Evolutionary conservation across 495 filamentous ascomycete genomes (phyloP).

Genomic region (Recurvomyces mirabilis): DNA sequence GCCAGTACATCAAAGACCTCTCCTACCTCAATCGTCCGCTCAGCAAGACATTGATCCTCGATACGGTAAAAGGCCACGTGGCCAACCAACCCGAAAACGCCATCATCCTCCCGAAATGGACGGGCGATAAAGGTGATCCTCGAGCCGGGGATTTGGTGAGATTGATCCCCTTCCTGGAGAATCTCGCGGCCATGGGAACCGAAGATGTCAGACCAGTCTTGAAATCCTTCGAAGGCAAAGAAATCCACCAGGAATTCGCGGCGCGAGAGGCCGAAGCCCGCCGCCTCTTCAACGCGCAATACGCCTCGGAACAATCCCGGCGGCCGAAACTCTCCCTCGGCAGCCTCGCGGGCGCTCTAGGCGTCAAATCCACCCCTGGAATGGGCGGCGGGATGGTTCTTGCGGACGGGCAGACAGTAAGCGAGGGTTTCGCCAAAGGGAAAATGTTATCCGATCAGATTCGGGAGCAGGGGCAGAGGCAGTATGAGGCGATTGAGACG

Average conservation of each 20-base stretch:
- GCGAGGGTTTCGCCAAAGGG: constrained; percentile 67
- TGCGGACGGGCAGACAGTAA: constrained; percentile 52
- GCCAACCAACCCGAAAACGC: constrained; percentile 85
- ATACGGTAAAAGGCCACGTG: constrained; percentile 71
- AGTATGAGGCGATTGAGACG: constrained; percentile 77
- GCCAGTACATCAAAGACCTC: constrained; percentile 95
- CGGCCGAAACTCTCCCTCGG: constrained; percentile 43
- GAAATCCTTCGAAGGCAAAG: constrained; percentile 73
- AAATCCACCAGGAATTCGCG: constrained; percentile 81
- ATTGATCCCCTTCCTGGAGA: constrained; percentile 91
- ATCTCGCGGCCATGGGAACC: constrained; percentile 84
- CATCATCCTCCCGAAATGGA: constrained; percentile 83
- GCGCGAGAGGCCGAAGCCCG: constrained; percentile 75
- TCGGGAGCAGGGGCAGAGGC: constrained; percentile 77
- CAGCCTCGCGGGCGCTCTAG: constrained; percentile 54
- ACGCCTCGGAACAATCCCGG: constrained; percentile 61
- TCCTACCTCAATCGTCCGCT: constrained; percentile 92
- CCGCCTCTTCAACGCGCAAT: constrained; percentile 63
- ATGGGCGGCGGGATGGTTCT: constrained; percentile 35
- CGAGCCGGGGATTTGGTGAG: constrained; percentile 60
- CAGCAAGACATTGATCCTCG: constrained; percentile 85
- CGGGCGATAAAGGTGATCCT: constrained; percentile 62
- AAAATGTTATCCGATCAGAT: constrained; percentile 94
- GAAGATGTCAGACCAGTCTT: constrained; percentile 73
- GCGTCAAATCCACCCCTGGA: constrained; percentile 45